phyloP scores from a whole-genome alignment of 2,329 filamentous ascomycete genomes.

The Alternaria tenuissima region DNA sequence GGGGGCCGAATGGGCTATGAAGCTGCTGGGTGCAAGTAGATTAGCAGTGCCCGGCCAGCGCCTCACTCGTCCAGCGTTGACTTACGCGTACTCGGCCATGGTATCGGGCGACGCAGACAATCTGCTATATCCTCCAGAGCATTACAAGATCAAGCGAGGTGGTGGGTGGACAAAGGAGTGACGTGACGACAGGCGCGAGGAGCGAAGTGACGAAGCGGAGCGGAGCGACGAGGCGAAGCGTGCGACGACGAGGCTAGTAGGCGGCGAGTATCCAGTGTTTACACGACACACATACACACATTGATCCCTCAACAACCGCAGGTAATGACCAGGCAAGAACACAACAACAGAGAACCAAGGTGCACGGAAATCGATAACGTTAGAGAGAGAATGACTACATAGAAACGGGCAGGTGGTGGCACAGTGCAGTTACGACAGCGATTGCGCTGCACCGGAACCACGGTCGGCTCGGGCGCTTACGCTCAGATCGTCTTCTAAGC shows the following conservation, averaged over 20 bases:
- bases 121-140: conserved; percentile 9
- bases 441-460: conserved; percentile 13
- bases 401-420: conserved; percentile 24
- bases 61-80: conserved; percentile 15
- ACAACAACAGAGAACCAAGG: neutral
- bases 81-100: conserved; percentile 40
- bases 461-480: conserved; percentile 24
- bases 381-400: conserved; percentile 14
- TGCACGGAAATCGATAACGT: neutral
- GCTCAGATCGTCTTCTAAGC: conserved; percentile 20
- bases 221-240: conserved; percentile 7
- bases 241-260: conserved; percentile 1
- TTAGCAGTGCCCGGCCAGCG: conserved; percentile 20
- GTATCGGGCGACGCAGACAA: conserved; percentile 11
- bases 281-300: neutral
- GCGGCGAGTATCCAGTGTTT: neutral
- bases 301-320: neutral
- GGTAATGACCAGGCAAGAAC: neutral
- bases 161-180: conserved; percentile 44
- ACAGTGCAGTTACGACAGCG: neutral
- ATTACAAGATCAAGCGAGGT: conserved; percentile 14
- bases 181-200: conserved; percentile 22
- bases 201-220: neutral
- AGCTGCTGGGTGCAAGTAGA: conserved; percentile 31
- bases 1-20: conserved; percentile 43